A percentile compares a stretch with the other conserved stretches of the same genome.
Evolutionary conservation across 768 basidiomycete species (phyloP).

Genomic region (Asterophora parasitica): DNA sequence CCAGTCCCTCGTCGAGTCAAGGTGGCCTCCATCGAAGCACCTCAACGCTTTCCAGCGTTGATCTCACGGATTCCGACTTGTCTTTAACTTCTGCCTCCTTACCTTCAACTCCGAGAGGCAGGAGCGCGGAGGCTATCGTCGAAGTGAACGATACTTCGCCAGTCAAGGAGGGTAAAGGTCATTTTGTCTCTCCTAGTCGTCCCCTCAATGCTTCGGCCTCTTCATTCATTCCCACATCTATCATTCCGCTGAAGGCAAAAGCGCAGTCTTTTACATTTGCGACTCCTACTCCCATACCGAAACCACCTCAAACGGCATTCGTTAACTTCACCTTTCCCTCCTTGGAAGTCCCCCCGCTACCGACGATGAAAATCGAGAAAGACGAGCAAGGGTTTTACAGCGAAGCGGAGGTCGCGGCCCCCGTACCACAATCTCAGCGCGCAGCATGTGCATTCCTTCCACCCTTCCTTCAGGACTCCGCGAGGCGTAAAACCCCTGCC

Average conservation of each 20-base stretch:
- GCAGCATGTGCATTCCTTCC: slow-evolving; percentile 37
- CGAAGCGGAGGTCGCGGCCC: slow-evolving; percentile 32
- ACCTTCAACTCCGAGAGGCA: slow-evolving; percentile 49
- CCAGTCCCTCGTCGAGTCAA: slow-evolving; percentile 16
- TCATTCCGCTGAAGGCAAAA: slow-evolving; percentile 17
- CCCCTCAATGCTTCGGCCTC: slow-evolving; percentile 41
- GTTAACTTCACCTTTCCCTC: slow-evolving; percentile 46
- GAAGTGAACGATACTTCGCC: slow-evolving; percentile 32
- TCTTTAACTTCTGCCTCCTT: slow-evolving; percentile 41
- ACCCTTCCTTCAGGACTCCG: slow-evolving; percentile 42
- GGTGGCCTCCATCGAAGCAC: slow-evolving; percentile 28
- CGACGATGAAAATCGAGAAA: slow-evolving; percentile 40
- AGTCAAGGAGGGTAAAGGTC: slow-evolving; percentile 16
- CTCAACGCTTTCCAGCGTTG: slow-evolving; percentile 35
- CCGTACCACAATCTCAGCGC: slow-evolving; percentile 24
- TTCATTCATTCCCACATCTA: slow-evolving; percentile 38
- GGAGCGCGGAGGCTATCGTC: slow-evolving; percentile 31
- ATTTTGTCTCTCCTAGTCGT: slow-evolving; percentile 18
- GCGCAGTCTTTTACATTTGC: slow-evolving; percentile 20
- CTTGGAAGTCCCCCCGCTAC: slow-evolving; percentile 34
- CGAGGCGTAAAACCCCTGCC: slow-evolving; percentile 34
- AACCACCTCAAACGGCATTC: slow-evolving; percentile 20
- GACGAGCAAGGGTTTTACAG: slow-evolving; percentile 51
- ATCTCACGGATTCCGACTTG: slow-evolving; percentile 38
- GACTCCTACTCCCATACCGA: slow-evolving; percentile 12